Evolutionary conservation across 1,284 basidiomycete species (phyloP).

Genomic region (Thecaphora frezii): DNA sequence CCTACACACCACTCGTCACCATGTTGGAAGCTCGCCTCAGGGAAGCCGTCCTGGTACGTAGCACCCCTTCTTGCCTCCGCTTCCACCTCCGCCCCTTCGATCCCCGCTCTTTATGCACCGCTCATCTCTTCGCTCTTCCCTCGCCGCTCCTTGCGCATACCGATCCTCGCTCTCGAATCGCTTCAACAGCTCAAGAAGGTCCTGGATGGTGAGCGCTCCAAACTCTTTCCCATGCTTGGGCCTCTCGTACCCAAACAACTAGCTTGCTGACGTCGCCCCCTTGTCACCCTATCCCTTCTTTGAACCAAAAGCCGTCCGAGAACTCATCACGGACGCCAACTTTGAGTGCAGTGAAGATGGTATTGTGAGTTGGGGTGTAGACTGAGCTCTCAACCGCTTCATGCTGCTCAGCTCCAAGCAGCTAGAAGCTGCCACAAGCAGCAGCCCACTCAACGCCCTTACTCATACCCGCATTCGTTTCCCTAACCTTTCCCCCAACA

Average conservation of each 20-base stretch:
- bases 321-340: conserved; percentile 95
- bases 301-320: conserved; percentile 81
- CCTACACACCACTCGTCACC: conserved; percentile 1
- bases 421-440: no score
- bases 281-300: conserved; percentile 1
- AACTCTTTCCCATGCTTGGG: no score
- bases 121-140: no score
- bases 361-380: conserved; percentile 74
- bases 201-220: conserved; percentile 25
- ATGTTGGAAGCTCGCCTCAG: conserved; percentile 53
- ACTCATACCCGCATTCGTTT: no score
- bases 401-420: no score
- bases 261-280: not conserved
- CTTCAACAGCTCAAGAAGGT: conserved; percentile 51
- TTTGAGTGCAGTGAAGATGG: conserved; percentile 95
- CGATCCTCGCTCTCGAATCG: not conserved
- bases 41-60: conserved; percentile 42
- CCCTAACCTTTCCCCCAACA: conserved; percentile 6
- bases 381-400: no score
- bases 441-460: no score
- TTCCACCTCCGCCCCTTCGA: no score
- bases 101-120: no score
- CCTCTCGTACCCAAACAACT: not conserved
- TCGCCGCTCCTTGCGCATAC: no score
- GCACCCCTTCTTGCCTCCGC: conserved; percentile 3